A percentile compares a stretch with the other conserved stretches of the same genome.
Evolutionary conservation across 495 filamentous ascomycete species (phyloP).

Genomic region (Echria macrotheca): DNA sequence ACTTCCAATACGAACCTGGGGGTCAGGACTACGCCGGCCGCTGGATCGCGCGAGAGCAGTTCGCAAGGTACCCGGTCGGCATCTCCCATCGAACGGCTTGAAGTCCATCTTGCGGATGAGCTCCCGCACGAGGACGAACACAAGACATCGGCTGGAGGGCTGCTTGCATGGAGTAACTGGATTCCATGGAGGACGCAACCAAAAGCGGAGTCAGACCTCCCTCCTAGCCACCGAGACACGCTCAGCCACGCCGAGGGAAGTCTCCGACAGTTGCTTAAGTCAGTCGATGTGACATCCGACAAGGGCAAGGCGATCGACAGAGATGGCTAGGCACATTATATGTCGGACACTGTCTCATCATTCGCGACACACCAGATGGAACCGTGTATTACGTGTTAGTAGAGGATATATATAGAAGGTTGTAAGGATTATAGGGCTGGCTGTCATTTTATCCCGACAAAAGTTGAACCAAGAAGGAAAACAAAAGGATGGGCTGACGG

Average conservation of each 20-base stretch:
- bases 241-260: constrained; percentile 26
- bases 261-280: constrained; percentile 24
- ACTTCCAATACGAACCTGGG: constrained; percentile 37
- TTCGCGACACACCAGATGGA: too few relatives aligned
- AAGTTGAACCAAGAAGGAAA: too few relatives aligned
- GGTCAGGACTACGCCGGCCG: constrained; percentile 23
- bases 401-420: too few relatives aligned
- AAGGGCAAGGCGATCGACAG: constrained; percentile 20
- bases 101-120: constrained; percentile 16
- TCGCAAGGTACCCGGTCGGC: background rate
- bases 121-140: constrained; percentile 9
- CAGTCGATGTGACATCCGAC: constrained; percentile 9
- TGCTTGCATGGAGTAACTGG: constrained; percentile 22
- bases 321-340: too few relatives aligned
- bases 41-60: background rate
- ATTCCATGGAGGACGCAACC: constrained; percentile 19
- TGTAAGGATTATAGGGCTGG: too few relatives aligned
- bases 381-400: too few relatives aligned
- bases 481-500: too few relatives aligned
- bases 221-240: background rate
- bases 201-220: background rate
- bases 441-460: too few relatives aligned
- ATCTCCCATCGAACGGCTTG: background rate
- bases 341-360: too few relatives aligned
- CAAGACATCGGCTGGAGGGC: constrained; percentile 3